Conservation (phyloP, 352 stramenopile genomes). For the Aphanomyces astaci region DNA sequence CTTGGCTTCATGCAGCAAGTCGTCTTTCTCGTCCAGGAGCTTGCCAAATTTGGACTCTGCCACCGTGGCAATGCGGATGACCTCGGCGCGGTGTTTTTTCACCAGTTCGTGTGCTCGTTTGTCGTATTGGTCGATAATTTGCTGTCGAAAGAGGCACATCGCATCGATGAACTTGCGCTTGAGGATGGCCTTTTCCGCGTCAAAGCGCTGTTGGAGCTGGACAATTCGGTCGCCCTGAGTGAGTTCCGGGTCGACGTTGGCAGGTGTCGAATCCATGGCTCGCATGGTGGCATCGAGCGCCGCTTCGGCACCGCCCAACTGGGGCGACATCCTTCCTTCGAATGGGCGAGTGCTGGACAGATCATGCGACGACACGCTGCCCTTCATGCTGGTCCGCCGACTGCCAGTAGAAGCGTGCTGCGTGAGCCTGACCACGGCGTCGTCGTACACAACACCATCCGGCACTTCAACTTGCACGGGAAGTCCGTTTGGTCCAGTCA, state of each 20-base stretch:
- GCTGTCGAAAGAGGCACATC: background rate
- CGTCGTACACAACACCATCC: background rate
- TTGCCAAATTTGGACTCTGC: constrained; percentile 8
- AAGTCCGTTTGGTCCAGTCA: background rate
- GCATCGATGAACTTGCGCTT: constrained; percentile 8
- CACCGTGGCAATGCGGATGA: background rate
- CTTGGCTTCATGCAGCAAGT: background rate
- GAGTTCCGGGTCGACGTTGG: background rate
- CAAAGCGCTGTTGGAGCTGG: constrained; percentile 3
- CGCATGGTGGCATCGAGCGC: background rate
- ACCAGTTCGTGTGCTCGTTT: background rate
- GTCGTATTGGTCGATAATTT: constrained; percentile 12
- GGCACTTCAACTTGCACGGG: background rate
- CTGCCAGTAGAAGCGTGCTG: background rate
- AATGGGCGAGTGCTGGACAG: background rate
- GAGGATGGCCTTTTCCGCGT: background rate
- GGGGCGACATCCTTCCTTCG: background rate
- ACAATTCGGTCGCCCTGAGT: background rate
- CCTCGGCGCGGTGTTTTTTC: background rate
- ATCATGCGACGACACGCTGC: background rate
- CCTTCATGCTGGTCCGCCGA: background rate
- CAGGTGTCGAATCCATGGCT: background rate
- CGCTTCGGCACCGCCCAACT: background rate
- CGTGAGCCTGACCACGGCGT: background rate
- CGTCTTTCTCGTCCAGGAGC: constrained; percentile 19